phyloP scores from a whole-genome alignment of 1,284 basidiomycete genomes.

The Jaminaea rosea region DNA sequence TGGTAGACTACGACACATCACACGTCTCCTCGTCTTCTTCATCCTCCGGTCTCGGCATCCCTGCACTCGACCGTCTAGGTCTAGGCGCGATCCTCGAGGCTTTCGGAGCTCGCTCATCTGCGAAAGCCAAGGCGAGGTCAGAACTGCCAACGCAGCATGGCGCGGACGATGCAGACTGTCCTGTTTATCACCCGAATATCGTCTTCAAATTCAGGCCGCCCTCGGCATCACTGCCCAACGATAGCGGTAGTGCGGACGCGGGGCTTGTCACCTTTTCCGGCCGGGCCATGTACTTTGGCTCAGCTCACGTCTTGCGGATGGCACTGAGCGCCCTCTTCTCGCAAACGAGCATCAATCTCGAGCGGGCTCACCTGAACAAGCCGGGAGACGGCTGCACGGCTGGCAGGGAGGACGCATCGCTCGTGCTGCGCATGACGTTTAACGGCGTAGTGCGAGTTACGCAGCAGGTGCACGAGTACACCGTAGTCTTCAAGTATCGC shows the following conservation, averaged over 20 bases:
- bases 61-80: neutral
- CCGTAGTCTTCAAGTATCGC: slow-evolving; percentile 38
- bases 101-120: neutral
- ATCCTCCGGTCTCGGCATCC: neutral
- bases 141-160: neutral
- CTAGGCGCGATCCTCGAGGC: neutral
- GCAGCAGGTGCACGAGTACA: slow-evolving; percentile 31
- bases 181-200: slow-evolving; percentile 27
- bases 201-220: slow-evolving; percentile 27
- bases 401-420: neutral
- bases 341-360: slow-evolving; percentile 20
- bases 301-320: slow-evolving; percentile 29
- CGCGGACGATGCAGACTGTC: neutral
- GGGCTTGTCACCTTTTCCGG: slow-evolving; percentile 31
- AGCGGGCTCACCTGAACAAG: slow-evolving; percentile 8
- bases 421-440: slow-evolving; percentile 23
- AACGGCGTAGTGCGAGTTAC: slow-evolving; percentile 29
- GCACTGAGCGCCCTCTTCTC: slow-evolving; percentile 32
- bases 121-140: neutral
- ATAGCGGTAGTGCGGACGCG: neutral
- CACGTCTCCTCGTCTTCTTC: neutral
- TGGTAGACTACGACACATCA: slow-evolving; percentile 10
- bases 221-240: slow-evolving; percentile 11
- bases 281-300: slow-evolving; percentile 31
- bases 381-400: neutral